Evolutionary conservation across 2,329 filamentous ascomycete species (phyloP), one percentile per base, ranked within the genome.

Genomic region (Xylariaceae sp.): DNA sequence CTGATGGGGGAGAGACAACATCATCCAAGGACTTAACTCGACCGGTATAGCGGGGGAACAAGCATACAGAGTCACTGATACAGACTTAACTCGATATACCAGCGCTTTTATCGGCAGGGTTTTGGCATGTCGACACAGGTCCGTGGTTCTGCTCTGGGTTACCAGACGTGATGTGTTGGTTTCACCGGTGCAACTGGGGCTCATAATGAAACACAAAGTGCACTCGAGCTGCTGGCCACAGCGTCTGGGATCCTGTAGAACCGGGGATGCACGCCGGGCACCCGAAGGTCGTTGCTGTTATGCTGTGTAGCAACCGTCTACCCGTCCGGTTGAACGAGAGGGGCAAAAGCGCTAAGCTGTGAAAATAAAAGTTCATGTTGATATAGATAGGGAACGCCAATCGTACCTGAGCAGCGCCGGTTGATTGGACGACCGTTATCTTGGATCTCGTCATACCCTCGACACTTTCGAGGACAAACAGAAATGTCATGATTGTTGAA

Each of bases 221-320:
- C n/a, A 53, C 13, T 42, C 9, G 3, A 42, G 48, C 44, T 49
- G 13, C 37, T 35, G 30, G 17, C 30, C 23, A 30, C 49, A 39
- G 49, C 37, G 45, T 30, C 47, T 17, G 23, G 51, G 51, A 54
- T 39, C 42, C 37, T 35, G 50, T 51, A 51, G 6, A 17, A 59
- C 49, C 42, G 57, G 57, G 39, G 39, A 10, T 13, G 51, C 39
- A 3, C 35, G 15, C 49, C 51, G 56, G 51, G 49, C 45, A 54
- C 17, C 51, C 47, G 60, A 50, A 30, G 52, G 51, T 18, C 55
- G 39, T 47, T 56, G 23, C 39, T 55, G 5, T 34, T 13, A 57
- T 60, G 51, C 35, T 53, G 54, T 60, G 57, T 57, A 59, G 57
- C 57, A 23, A 35, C 39, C 51, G 47, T 34, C 35, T 42, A 42